Conservation (phyloP, 1,284 basidiomycete species). For the Pyrrhoderma lamaoense region DNA sequence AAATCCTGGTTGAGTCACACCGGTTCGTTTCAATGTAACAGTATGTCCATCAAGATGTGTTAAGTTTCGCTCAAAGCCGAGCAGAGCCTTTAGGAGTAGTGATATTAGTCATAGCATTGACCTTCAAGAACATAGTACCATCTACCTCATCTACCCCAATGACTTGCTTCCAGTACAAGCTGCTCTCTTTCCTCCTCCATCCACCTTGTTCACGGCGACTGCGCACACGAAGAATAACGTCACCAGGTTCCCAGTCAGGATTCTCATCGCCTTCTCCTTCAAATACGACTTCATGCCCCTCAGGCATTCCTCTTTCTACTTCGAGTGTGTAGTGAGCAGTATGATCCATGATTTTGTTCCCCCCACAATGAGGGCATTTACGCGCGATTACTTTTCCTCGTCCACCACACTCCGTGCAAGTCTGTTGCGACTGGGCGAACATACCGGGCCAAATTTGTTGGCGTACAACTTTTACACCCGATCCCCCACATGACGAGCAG, state of each 20-base stretch:
- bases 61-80: conserved; percentile 79
- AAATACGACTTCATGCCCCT: conserved; percentile 86
- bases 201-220: conserved; percentile 70
- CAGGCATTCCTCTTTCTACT: conserved; percentile 81
- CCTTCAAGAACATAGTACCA: conserved; percentile 1
- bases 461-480: conserved; percentile 76
- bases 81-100: conserved; percentile 53
- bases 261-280: conserved; percentile 91
- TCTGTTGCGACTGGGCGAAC: conserved; percentile 77
- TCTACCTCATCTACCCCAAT: conserved; percentile 84
- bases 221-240: conserved; percentile 78
- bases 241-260: conserved; percentile 89
- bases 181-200: conserved; percentile 82
- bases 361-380: conserved; percentile 76
- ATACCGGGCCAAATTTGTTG: conserved; percentile 96
- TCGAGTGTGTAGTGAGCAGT: conserved; percentile 76
- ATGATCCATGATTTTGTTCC: conserved; percentile 78
- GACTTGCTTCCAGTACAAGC: conserved; percentile 84
- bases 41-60: conserved; percentile 85
- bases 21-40: conserved; percentile 63
- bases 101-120: conserved; percentile 8
- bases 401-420: conserved; percentile 73
- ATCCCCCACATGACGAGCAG: conserved; percentile 76
- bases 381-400: conserved; percentile 72
- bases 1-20: conserved; percentile 88